phyloP scores from a whole-genome alignment of 257 asterid genomes.

The Knoxia roxburghii region DNA sequence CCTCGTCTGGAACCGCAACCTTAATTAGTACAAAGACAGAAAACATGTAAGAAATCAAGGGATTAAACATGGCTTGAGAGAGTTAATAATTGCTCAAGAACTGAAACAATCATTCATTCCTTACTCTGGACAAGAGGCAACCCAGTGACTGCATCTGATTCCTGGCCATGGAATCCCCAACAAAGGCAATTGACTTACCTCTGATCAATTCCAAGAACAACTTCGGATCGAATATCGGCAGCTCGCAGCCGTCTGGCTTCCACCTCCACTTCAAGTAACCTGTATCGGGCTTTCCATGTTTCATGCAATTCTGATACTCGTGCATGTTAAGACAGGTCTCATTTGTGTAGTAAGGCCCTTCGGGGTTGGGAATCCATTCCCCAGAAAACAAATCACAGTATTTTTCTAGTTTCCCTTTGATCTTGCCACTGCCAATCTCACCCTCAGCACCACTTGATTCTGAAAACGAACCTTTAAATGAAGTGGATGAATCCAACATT shows the following conservation, averaged over 20 bases:
- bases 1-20: constrained; percentile 35
- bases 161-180: neutral
- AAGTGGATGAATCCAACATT: neutral
- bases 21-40: neutral
- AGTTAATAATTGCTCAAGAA: no score
- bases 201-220: neutral
- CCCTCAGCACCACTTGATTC: neutral
- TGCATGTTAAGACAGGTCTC: neutral
- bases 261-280: neutral
- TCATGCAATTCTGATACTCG: neutral
- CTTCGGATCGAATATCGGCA: neutral
- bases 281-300: neutral
- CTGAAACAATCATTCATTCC: neutral
- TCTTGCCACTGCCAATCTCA: neutral
- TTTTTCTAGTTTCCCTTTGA: neutral
- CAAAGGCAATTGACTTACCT: neutral
- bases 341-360: neutral
- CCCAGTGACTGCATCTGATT: neutral
- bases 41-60: no score
- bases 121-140: neutral
- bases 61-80: no score
- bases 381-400: neutral
- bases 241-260: constrained; percentile 2
- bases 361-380: neutral
- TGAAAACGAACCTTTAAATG: neutral